Conservation (phyloP, 495 filamentous ascomycete species). For the Annulohypoxylon moriforme region DNA sequence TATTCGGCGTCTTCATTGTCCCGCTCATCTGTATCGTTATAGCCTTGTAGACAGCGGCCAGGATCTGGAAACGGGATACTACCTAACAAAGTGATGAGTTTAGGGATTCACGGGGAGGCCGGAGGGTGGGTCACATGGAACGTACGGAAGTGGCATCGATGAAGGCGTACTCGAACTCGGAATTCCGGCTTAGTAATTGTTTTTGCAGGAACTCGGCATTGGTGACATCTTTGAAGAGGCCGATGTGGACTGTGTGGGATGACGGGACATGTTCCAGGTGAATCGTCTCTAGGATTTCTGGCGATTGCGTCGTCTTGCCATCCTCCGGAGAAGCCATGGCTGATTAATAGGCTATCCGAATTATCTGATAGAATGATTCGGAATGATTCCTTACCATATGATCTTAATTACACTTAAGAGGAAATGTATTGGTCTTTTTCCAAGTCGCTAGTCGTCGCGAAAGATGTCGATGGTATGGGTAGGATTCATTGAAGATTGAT, state of each 20-base stretch:
- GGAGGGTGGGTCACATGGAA: slow-evolving; percentile 1
- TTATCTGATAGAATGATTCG: not conserved
- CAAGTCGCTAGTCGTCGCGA: not conserved
- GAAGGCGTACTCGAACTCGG: slow-evolving; percentile 91
- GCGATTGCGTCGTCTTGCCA: not conserved
- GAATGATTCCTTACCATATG: no score
- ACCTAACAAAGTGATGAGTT: slow-evolving; percentile 17
- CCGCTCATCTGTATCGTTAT: slow-evolving; percentile 69
- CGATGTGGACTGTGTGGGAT: slow-evolving; percentile 73
- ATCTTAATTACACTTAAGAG: not conserved
- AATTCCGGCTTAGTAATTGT: slow-evolving; percentile 83
- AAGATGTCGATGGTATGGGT: slow-evolving; percentile 1
- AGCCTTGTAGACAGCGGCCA: slow-evolving; percentile 83
- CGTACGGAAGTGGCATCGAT: slow-evolving; percentile 72
- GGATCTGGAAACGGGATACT: slow-evolving; percentile 74
- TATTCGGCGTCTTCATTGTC: slow-evolving; percentile 80
- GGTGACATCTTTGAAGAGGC: slow-evolving; percentile 77
- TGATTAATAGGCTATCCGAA: not conserved
- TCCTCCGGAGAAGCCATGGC: slow-evolving; percentile 22
- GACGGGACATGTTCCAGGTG: slow-evolving; percentile 75
- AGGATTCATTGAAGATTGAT: not conserved
- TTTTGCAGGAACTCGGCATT: slow-evolving; percentile 81
- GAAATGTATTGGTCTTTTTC: not conserved
- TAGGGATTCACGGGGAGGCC: not conserved
- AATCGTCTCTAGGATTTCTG: slow-evolving; percentile 61